A percentile compares a stretch with the other conserved stretches of the same genome.
These are phyloP conservation scores for Acer campestre DNA, from an alignment of 345 rosid genomes.

Conservation along the genomic window DNA sequence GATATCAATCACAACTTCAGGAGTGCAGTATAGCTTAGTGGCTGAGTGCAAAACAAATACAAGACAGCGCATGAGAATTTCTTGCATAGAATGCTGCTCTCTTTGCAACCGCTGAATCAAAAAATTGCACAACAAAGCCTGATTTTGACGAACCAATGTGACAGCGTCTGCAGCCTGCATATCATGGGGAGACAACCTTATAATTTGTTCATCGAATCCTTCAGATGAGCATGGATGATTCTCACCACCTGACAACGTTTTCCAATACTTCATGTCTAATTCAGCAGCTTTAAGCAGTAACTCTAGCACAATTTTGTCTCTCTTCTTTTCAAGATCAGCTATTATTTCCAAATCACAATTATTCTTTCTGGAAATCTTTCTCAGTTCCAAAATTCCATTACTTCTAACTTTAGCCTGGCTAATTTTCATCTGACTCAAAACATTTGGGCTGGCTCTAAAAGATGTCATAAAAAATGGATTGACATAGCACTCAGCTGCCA, in stretches of 20 bases:
- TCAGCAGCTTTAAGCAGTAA: constrained; percentile 76
- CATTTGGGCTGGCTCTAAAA: constrained; percentile 36
- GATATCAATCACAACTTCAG: constrained; percentile 61
- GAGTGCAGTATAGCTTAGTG: constrained; percentile 60
- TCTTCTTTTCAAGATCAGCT: constrained; percentile 58
- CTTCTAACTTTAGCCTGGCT: constrained; percentile 26
- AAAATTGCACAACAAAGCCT: constrained; percentile 63
- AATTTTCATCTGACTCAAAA: constrained; percentile 21
- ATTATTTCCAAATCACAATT: constrained; percentile 42
- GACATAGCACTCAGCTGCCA: constrained; percentile 89
- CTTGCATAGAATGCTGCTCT: constrained; percentile 69
- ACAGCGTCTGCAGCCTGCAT: constrained; percentile 62
- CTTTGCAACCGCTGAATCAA: constrained; percentile 55
- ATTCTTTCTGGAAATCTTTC: constrained; percentile 35
- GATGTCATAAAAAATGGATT: constrained; percentile 75
- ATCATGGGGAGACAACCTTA: constrained; percentile 56
- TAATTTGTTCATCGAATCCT: constrained; percentile 46
- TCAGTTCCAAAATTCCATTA: constrained; percentile 33
- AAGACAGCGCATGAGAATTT: constrained; percentile 73
- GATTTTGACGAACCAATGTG: constrained; percentile 81
- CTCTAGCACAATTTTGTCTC: constrained; percentile 73
- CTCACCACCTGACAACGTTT: constrained; percentile 37
- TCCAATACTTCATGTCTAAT: constrained; percentile 55
- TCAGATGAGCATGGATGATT: constrained; percentile 28
- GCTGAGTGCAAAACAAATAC: constrained; percentile 70